Conservation (phyloP, 73 alveolate species). For the Paramecium sonneborni region DNA sequence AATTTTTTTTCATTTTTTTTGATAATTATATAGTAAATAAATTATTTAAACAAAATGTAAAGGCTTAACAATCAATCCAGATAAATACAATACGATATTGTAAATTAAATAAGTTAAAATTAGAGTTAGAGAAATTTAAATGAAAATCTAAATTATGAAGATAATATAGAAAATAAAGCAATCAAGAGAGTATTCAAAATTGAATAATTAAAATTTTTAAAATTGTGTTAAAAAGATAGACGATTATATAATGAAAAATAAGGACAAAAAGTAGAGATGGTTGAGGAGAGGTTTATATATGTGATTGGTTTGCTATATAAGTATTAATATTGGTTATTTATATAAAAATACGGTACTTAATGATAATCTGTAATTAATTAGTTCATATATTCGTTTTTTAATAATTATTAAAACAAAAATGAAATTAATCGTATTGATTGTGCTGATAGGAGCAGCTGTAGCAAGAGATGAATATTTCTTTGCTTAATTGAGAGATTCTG, state of each 20-base stretch:
- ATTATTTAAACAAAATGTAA: neutral
- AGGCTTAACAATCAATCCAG: neutral
- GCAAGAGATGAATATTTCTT: conserved; percentile 49
- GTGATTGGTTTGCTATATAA: too few relatives aligned
- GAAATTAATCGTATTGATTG: neutral
- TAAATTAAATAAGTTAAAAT: neutral
- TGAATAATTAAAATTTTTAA: too few relatives aligned
- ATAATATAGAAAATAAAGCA: too few relatives aligned
- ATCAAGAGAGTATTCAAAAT: too few relatives aligned
- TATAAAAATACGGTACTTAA: neutral
- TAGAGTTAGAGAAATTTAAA: too few relatives aligned
- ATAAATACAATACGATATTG: neutral
- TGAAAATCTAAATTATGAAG: neutral
- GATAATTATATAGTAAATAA: too few relatives aligned
- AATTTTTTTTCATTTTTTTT: too few relatives aligned
- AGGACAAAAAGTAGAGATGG: neutral
- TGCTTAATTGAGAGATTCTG: conserved; percentile 48
- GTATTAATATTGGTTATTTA: neutral
- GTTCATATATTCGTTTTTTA: neutral
- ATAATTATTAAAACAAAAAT: neutral
- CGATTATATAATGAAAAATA: neutral
- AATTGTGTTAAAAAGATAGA: neutral
- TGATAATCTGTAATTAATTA: neutral
- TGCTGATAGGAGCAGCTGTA: neutral
- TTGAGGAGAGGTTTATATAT: too few relatives aligned